A percentile compares a stretch with the other conserved stretches of the same genome.
These are phyloP conservation scores for Microsporum canis DNA, from an alignment of 2,329 filamentous ascomycete genomes.

Conservation along the genomic window DNA sequence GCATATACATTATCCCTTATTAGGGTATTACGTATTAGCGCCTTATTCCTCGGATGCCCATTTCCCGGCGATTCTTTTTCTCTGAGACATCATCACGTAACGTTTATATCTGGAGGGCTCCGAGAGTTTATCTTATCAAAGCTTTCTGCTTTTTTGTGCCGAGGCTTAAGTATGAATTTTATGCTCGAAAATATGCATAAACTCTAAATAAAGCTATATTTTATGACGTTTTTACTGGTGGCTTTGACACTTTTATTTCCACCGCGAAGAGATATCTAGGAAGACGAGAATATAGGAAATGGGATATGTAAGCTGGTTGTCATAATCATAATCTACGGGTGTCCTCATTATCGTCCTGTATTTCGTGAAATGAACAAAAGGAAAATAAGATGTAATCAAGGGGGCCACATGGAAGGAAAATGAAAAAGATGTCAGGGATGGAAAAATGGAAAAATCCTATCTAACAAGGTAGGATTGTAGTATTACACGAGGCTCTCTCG, in stretches of 20 bases:
- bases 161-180: background rate
- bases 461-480: background rate
- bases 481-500: slow-evolving; percentile 8
- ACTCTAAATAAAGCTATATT: background rate
- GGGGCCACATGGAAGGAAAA: background rate
- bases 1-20: too few relatives aligned
- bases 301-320: background rate
- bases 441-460: background rate
- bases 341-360: background rate
- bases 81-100: too few relatives aligned
- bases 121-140: background rate
- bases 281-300: background rate
- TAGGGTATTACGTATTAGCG: too few relatives aligned
- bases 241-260: background rate
- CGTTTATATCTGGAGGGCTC: too few relatives aligned
- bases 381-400: background rate
- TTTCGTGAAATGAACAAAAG: background rate
- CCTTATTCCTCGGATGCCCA: too few relatives aligned
- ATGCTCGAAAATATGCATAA: background rate
- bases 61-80: too few relatives aligned
- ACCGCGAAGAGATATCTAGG: background rate
- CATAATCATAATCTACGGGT: background rate
- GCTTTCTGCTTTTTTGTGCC: background rate
- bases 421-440: background rate
- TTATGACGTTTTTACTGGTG: background rate